phyloP scores from a whole-genome alignment of 108 stramenopile genomes.

The Cyclotella choctawhatcheeana region DNA sequence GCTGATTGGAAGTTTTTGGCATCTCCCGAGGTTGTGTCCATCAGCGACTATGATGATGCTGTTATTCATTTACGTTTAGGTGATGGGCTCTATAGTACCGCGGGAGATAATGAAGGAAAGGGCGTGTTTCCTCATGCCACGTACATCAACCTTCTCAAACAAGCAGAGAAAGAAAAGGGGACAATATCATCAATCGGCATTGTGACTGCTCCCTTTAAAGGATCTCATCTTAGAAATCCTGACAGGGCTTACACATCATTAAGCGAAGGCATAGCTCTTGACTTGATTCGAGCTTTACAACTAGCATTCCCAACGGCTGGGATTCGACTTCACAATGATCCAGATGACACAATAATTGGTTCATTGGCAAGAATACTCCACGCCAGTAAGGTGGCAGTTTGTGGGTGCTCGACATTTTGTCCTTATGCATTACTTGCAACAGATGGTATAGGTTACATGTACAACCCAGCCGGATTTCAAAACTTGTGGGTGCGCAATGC shows the following conservation, averaged over 20 bases:
- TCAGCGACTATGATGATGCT: conserved; percentile 7
- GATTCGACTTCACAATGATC: neutral
- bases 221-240: neutral
- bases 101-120: neutral
- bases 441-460: too few relatives aligned
- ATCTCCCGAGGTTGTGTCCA: neutral
- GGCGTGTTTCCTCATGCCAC: conserved; percentile 10
- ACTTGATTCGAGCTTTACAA: neutral
- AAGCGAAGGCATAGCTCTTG: conserved; percentile 10
- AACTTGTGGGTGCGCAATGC: too few relatives aligned
- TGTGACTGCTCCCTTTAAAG: conserved; percentile 12
- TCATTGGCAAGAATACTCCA: neutral
- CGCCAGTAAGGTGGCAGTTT: conserved; percentile 3
- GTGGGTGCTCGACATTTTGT: conserved; percentile 4
- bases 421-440: too few relatives aligned
- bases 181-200: neutral
- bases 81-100: neutral
- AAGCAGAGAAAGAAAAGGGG: neutral
- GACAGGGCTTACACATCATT: neutral
- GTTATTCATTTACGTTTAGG: conserved; percentile 18
- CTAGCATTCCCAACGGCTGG: neutral
- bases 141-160: neutral
- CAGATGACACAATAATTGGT: conserved; percentile 1
- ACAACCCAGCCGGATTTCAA: too few relatives aligned
- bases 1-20: conserved; percentile 4